Percentiles rank a stretch among this genome's conserved stretches.
phyloP scores from a whole-genome alignment of 768 basidiomycete genomes.

The Russula brevipes region DNA sequence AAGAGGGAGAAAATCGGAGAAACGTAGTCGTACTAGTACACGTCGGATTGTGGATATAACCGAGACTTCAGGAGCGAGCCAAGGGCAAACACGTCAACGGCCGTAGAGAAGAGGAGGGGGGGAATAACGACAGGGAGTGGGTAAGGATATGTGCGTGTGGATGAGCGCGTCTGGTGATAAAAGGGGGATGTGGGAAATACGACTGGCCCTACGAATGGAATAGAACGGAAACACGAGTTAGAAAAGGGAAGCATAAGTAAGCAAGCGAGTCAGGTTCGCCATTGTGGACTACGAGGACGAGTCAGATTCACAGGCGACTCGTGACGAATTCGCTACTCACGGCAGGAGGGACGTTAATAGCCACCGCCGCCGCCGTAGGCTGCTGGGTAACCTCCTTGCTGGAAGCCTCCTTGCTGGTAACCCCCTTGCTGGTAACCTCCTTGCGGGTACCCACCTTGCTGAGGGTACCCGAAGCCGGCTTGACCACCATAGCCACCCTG shows the following conservation, averaged over 20 bases:
- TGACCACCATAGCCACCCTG: conserved; percentile 27
- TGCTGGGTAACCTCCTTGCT: conserved; percentile 19
- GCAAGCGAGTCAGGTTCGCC: conserved; percentile 5
- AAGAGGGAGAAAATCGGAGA: conserved; percentile 1
- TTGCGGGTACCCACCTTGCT: conserved; percentile 15
- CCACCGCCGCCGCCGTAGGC: neutral
- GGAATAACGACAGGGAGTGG: conserved; percentile 35
- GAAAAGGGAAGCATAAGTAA: conserved; percentile 16
- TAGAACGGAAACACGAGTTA: conserved; percentile 18
- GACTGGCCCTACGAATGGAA: neutral
- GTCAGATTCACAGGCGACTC: neutral
- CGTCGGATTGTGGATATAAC: conserved; percentile 39
- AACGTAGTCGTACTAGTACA: conserved; percentile 41
- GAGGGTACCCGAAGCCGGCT: conserved; percentile 20
- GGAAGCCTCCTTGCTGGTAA: conserved; percentile 10
- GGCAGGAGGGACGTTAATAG: conserved; percentile 23
- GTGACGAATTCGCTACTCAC: neutral
- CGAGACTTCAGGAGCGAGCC: conserved; percentile 37
- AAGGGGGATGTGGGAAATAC: neutral
- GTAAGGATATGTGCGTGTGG: conserved; percentile 32
- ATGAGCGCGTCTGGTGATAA: conserved; percentile 34
- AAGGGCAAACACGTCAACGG: conserved; percentile 39
- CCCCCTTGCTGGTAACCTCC: neutral
- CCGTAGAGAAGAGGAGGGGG: conserved; percentile 24
- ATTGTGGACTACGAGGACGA: neutral